Percentiles rank a stretch among this genome's conserved stretches.
These are phyloP conservation scores for Durio zibethinus DNA, from an alignment of 345 rosid species.

Conservation along the genomic window DNA sequence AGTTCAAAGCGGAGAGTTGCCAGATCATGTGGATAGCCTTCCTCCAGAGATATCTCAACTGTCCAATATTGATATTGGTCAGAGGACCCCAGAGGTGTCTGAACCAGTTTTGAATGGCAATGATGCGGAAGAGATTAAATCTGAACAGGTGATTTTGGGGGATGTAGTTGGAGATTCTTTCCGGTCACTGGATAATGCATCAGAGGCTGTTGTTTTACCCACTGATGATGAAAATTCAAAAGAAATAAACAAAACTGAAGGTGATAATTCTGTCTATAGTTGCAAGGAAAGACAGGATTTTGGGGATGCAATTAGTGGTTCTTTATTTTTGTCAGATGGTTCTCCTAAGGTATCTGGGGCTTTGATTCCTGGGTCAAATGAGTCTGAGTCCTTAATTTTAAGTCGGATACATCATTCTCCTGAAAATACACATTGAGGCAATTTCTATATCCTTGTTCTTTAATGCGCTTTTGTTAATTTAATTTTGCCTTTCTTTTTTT, in stretches of 20 bases:
- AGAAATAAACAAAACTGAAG: slow-evolving; percentile 16
- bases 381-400: slow-evolving; percentile 68
- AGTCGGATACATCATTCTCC: slow-evolving; percentile 97
- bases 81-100: slow-evolving; percentile 25
- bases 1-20: slow-evolving; percentile 15
- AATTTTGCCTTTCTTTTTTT: slow-evolving; percentile 13
- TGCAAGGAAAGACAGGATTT: slow-evolving; percentile 23
- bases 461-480: slow-evolving; percentile 23
- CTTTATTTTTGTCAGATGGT: slow-evolving; percentile 42
- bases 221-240: slow-evolving; percentile 14
- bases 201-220: neutral
- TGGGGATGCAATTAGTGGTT: slow-evolving; percentile 30
- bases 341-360: slow-evolving; percentile 36
- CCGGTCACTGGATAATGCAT: slow-evolving; percentile 1
- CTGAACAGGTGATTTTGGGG: slow-evolving; percentile 19
- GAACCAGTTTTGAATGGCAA: slow-evolving; percentile 8
- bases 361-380: slow-evolving; percentile 61
- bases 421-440: slow-evolving; percentile 95
- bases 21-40: neutral
- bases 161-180: slow-evolving; percentile 10
- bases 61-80: slow-evolving; percentile 11
- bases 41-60: slow-evolving; percentile 17
- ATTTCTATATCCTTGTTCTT: slow-evolving; percentile 46
- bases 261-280: slow-evolving; percentile 7
- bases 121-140: slow-evolving; percentile 21